A percentile compares a stretch with the other conserved stretches of the same genome.
phyloP scores from a whole-genome alignment of 805 yeast genomes.

The Sporopachydermia lactativora region DNA sequence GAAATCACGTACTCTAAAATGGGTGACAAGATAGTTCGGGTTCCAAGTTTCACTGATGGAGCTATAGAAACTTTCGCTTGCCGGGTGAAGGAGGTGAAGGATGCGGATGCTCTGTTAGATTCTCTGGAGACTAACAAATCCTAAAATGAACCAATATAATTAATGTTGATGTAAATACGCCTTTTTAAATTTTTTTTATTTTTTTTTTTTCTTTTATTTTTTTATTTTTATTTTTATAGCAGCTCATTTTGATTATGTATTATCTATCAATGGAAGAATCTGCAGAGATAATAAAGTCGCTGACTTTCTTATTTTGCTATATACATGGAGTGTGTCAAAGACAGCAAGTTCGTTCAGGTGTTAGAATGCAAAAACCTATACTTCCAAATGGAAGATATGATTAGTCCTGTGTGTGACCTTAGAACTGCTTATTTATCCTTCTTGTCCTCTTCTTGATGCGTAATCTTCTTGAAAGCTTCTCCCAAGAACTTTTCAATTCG shows the following conservation, averaged over 20 bases:
- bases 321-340: no score
- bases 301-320: no score
- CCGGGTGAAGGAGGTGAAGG: constrained; percentile 64
- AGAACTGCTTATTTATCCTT: no score
- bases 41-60: constrained; percentile 42
- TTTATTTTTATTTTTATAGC: no score
- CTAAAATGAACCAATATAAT: no score
- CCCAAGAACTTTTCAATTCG: constrained; percentile 45
- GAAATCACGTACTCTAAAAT: constrained; percentile 49
- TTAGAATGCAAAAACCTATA: not conserved
- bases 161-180: no score
- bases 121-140: constrained; percentile 17
- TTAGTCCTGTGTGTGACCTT: not conserved
- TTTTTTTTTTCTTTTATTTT: no score
- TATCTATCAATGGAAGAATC: no score
- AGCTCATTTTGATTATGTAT: no score
- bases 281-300: no score
- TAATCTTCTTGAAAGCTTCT: constrained; percentile 39
- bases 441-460: constrained; percentile 15
- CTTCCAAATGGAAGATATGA: not conserved
- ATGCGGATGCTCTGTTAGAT: constrained; percentile 39
- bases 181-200: no score
- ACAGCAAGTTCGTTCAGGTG: no score
- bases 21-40: constrained; percentile 48
- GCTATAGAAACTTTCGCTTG: constrained; percentile 54